A percentile compares a stretch with the other conserved stretches of the same genome.
These are phyloP conservation scores for Neoarthrinium moseri DNA, from an alignment of 2,329 filamentous ascomycete species.

Conservation along the genomic window DNA sequence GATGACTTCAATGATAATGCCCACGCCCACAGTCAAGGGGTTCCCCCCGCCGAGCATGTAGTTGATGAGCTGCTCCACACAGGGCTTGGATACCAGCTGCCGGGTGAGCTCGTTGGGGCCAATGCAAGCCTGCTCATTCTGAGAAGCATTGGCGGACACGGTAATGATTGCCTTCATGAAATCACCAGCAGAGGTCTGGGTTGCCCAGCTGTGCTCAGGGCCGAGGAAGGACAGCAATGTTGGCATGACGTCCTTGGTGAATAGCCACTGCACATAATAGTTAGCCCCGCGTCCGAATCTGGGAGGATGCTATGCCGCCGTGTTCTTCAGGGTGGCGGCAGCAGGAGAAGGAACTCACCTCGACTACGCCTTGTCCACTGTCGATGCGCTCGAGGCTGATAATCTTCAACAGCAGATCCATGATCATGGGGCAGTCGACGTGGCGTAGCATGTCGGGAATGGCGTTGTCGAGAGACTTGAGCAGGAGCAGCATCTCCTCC, in stretches of 20 bases:
- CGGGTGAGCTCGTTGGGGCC: conserved; percentile 95
- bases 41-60: conserved; percentile 96
- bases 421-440: conserved; percentile 96
- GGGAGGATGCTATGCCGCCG: conserved; percentile 1
- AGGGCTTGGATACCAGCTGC: conserved; percentile 84
- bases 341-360: conserved; percentile 54
- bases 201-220: conserved; percentile 80
- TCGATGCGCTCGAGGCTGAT: conserved; percentile 94
- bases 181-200: conserved; percentile 94
- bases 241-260: conserved; percentile 84
- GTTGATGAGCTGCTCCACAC: conserved; percentile 78
- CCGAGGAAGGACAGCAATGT: conserved; percentile 83
- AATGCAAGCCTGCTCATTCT: conserved; percentile 98
- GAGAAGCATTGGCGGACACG: conserved; percentile 95
- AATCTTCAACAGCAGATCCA: conserved; percentile 95
- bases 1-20: conserved; percentile 97
- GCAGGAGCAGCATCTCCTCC: conserved; percentile 89
- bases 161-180: conserved; percentile 99
- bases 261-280: conserved; percentile 70
- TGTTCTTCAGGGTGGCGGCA: too few relatives aligned
- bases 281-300: background rate
- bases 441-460: conserved; percentile 86
- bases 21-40: conserved; percentile 90
- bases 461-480: conserved; percentile 80
- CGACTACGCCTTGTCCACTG: conserved; percentile 87